Conservation (phyloP, 495 filamentous ascomycete genomes). For the Xylaria scruposa region DNA sequence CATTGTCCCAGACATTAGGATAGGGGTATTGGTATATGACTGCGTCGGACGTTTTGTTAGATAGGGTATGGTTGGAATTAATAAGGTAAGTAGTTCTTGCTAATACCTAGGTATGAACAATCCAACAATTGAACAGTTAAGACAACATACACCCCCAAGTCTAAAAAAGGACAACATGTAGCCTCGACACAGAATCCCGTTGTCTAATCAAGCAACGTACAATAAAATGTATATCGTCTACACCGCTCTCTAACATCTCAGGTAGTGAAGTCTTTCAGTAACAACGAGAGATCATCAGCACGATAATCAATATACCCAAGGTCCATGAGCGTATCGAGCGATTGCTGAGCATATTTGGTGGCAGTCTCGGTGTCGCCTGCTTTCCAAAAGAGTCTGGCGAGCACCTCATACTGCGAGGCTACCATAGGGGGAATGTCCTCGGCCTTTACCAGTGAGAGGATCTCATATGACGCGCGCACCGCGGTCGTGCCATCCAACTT, state of each 20-base stretch:
- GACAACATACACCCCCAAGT: background rate
- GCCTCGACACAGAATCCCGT: no score
- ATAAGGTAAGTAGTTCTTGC: background rate
- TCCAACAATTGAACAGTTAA: background rate
- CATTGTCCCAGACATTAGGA: background rate
- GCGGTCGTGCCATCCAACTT: slow-evolving; percentile 44
- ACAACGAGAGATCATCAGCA: slow-evolving; percentile 13
- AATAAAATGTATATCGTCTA: background rate
- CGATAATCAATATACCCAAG: slow-evolving; percentile 35
- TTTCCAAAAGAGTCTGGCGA: slow-evolving; percentile 49
- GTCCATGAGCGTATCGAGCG: slow-evolving; percentile 44
- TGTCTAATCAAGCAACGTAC: background rate
- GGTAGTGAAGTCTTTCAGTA: slow-evolving; percentile 31
- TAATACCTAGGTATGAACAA: background rate
- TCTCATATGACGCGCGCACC: slow-evolving; percentile 41
- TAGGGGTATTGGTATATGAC: background rate
- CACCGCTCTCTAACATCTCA: slow-evolving; percentile 6
- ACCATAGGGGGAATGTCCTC: slow-evolving; percentile 46
- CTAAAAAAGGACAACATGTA: background rate
- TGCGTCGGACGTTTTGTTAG: background rate
- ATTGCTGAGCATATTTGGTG: slow-evolving; percentile 45
- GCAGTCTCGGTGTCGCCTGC: slow-evolving; percentile 44
- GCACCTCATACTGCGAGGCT: slow-evolving; percentile 48
- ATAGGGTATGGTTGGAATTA: background rate
- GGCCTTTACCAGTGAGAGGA: slow-evolving; percentile 39